Percentiles rank a stretch among this genome's conserved stretches.
Conservation (phyloP, 2,329 filamentous ascomycete genomes). For the Meredithiella fracta region DNA sequence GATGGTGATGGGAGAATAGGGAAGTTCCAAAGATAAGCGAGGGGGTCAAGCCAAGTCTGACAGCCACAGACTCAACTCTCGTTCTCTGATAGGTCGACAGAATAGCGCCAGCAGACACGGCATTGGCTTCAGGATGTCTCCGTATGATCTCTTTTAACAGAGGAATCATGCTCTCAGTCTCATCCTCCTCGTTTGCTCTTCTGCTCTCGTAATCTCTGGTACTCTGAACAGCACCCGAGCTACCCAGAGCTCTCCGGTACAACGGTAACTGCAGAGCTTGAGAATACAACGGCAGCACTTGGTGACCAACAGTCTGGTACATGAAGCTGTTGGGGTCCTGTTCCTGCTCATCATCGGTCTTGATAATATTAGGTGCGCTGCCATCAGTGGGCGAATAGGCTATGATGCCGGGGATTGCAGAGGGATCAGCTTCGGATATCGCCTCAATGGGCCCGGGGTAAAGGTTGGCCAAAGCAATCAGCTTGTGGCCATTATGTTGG, state of each 20-base stretch:
- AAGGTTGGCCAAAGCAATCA: conserved; percentile 82
- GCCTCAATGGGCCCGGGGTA: conserved; percentile 34
- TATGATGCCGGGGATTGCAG: conserved; percentile 16
- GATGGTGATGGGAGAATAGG: conserved; percentile 45
- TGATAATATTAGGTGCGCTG: conserved; percentile 5
- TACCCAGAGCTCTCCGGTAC: conserved; percentile 62
- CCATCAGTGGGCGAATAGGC: conserved; percentile 13
- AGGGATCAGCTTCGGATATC: background rate
- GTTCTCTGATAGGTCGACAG: conserved; percentile 92
- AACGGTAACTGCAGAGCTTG: conserved; percentile 64
- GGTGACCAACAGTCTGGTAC: conserved; percentile 95
- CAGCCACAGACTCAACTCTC: conserved; percentile 77
- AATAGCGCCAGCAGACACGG: conserved; percentile 80
- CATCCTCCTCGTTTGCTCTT: conserved; percentile 37
- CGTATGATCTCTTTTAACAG: conserved; percentile 52
- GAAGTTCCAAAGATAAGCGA: conserved; percentile 89
- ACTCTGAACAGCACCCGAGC: conserved; percentile 47
- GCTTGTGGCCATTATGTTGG: conserved; percentile 62
- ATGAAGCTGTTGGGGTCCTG: conserved; percentile 85
- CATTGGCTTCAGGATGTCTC: conserved; percentile 65
- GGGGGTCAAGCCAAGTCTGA: conserved; percentile 68
- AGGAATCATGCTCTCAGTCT: conserved; percentile 73
- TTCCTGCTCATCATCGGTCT: conserved; percentile 17
- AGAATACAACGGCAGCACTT: conserved; percentile 70
- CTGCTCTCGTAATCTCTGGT: conserved; percentile 48